These are phyloP conservation scores for Salix udensis DNA, from an alignment of 345 rosid genomes.

Conservation along the genomic window DNA sequence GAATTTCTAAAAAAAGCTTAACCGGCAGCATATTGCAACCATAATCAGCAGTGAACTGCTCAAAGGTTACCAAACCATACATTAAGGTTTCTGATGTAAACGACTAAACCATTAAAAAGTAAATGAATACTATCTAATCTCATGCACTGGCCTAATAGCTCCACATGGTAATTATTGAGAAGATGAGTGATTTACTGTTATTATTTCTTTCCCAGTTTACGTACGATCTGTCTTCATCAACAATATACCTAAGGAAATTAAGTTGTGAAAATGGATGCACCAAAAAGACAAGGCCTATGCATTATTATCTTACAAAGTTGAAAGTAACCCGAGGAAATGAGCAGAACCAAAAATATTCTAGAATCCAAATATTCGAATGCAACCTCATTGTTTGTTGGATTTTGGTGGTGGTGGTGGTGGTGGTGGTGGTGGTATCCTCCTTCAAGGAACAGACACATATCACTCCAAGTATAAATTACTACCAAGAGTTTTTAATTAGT, in stretches of 20 bases:
- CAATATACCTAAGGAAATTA: not conserved
- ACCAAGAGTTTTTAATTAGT: slow-evolving; percentile 13
- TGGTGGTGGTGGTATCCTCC: slow-evolving; percentile 15
- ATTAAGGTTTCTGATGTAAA: not conserved
- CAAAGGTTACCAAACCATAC: slow-evolving; percentile 18
- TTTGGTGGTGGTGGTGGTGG: slow-evolving; percentile 16
- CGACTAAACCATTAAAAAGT: not conserved
- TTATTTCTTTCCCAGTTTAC: no score
- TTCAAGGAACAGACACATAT: slow-evolving; percentile 15
- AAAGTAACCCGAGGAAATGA: not conserved
- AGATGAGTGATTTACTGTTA: not conserved
- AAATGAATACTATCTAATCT: not conserved
- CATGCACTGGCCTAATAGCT: not conserved
- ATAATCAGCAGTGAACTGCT: not conserved
- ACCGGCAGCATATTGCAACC: not conserved
- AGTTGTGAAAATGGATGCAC: not conserved
- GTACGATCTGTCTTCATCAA: not conserved
- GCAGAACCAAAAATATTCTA: not conserved
- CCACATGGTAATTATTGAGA: not conserved
- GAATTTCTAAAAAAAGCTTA: not conserved
- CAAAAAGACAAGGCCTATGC: not conserved
- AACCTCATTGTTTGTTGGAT: slow-evolving; percentile 12
- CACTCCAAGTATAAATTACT: slow-evolving; percentile 15
- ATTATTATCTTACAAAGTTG: slow-evolving; percentile 14
- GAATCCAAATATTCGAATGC: slow-evolving; percentile 16